Base-by-base conservation (phyloP, 2,329 filamentous ascomycete genomes). In the Fusarium citri region DNA sequence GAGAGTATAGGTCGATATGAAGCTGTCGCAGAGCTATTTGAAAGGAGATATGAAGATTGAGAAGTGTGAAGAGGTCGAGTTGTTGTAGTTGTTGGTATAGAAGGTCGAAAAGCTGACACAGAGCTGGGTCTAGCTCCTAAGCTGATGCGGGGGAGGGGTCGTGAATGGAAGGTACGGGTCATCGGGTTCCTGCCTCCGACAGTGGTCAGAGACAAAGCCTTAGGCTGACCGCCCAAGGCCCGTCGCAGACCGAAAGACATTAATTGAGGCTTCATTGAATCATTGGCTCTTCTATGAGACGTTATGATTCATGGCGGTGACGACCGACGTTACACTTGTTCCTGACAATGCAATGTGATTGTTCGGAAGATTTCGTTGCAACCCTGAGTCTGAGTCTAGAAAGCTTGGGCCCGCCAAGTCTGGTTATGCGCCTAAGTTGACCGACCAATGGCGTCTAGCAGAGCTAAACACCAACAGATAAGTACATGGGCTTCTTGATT, bases 61-160 rank as follows among this genome's bases (percentile, higher is more conserved):
- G 41, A 41, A 26, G 45, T 48, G 49, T 47, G 46, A 23, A 42
- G 42, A 49, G 45, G 41, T n/a, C 31, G 40, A 26, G 45, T 25
- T 8, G 30, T 15, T 23, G 20, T 25, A 12, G 30, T 14, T 10
- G n/a, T 22, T 40, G 51, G 34, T 54, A 41, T 30, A 42, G 63
- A 69, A 30, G 30, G 4, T n/a, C 34, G 10, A 37, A 11, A 51
- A 64, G 68, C 48, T 62, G 57, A 59, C 53, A 40, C 49, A 37
- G 54, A 66, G 68, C 62, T 56, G 64, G 26, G 26, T 28, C 54
- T 46, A 72, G 69, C 61, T 63, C 56, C 58, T 16, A 48, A 58
- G 68, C 60, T 65, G 68, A 68, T 69, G 72, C 56, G 72, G 72
- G 72, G 72, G 72, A 74, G 72, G 73, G 73, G 73, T 61, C 68